Base-by-base conservation (phyloP, 768 basidiomycete species). In the Termitomyces sp. region DNA sequence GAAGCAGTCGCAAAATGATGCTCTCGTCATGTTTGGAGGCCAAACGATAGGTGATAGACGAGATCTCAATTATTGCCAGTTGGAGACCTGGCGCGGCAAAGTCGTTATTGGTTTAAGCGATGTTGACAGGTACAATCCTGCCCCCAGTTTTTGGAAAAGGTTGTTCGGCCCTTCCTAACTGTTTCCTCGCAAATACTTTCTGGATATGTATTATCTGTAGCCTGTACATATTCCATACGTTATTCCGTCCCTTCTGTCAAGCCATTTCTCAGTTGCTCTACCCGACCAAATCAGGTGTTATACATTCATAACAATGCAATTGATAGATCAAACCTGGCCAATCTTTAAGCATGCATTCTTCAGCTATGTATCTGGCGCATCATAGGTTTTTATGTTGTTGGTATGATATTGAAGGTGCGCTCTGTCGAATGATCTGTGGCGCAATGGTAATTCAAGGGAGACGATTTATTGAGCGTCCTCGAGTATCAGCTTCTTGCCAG, bases 21-120 rank as follows among this genome's bases (percentile, higher is more conserved):
- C 70, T 0, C 72, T 81, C 20, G 64, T 79, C 28, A 68, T 78
- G 56, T 66, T 76, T 50, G 78, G 73, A 12, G 64, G 68, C 32
- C 68, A 70, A 44, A 60, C 43, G 13, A 32, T 43, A 14, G 51
- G 49, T 40, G 61, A 51, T 57, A 61, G 48, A 50, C 64, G 58
- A 1, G 71, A 69, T 47, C 64, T 72, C 36, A 74, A 80, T 54
- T 77, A 75, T 51, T 79, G 79, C 63, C 71, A 76, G 50, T 61
- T 80, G 30, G 66, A 54, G 30, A 69, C 77, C 18, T 69, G 70
- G 20, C 67, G 61, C 43, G 80, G 80, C 13, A 73, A 70, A 50
- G 61, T 82, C 36, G 63, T 76, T n/a, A 67, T 83, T 8, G 80
- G 81, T 30, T 59, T 82, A 51, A 72, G 72, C 52, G 78, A 76